Evolutionary conservation across 2,329 filamentous ascomycete genomes (phyloP), one percentile per base, ranked within the genome.

Genomic region (Fusarium udum): DNA sequence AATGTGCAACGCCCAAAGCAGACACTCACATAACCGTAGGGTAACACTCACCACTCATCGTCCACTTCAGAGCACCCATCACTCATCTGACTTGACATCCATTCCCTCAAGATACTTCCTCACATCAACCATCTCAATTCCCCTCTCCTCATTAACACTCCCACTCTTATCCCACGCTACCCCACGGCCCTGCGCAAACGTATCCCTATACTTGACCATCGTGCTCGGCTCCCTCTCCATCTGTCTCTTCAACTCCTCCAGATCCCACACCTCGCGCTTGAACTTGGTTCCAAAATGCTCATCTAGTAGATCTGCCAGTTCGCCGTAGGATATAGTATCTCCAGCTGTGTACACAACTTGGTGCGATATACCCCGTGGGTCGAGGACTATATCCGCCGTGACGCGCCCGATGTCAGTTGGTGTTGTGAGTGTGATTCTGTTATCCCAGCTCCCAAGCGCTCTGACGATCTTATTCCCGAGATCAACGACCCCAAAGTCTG

Each of bases 321-420:
- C 72, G 3, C 68, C 78, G 80, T 92, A 93, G 20, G 83, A 87
- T 7, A 92, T 74, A 1, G 90, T 92, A 67, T 93, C 89, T 0
- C 91, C 91, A 0, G 87, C 89, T 7, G 87, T 84, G 78, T 86
- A 91, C 2, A 92, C 83, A 3, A 91, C 84, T n/a, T 83, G 78
- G 18, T 82, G 82, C 32, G 66, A 52, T 6, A 80, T 69, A 4
- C 71, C 80, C 6, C 74, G 73, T 1, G 85, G 83, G 7, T 82
- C 82, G 11, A 86, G 84, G 4, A 91, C 82, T 49, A 91, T 77
- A 61, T 90, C 87, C 1, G 89, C 90, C 15, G 88, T 87, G 55
- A 91, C 82, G 20, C 79, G 82, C 1, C 90, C 92, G 69, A 94
- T 93, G 79, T 93, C 92, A 53, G 80, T 77, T 3, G 90, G 87